Conservation (phyloP, 1,284 basidiomycete genomes). For the Amylostereum chailletii region DNA sequence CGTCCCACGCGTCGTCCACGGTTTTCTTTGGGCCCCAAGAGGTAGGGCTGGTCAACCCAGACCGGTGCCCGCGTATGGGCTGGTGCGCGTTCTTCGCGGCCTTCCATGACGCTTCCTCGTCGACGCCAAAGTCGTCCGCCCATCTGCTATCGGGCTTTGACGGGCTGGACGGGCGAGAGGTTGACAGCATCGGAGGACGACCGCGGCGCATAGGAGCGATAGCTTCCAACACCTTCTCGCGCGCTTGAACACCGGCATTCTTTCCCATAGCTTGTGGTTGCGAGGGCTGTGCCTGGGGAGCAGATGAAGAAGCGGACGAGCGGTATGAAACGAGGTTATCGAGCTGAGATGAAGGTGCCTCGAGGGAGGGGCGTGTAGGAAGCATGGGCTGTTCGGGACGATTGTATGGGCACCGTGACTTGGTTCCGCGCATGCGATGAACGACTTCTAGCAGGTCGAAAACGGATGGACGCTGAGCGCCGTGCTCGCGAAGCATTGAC, state of each 20-base stretch:
- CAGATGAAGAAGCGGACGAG: constrained; percentile 15
- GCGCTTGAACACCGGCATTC: constrained; percentile 52
- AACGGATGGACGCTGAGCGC: constrained; percentile 70
- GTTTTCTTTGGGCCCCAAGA: constrained; percentile 21
- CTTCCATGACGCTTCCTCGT: constrained; percentile 50
- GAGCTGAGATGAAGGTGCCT: constrained; percentile 26
- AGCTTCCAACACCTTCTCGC: constrained; percentile 67
- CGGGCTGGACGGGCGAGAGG: constrained; percentile 30
- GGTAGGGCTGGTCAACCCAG: constrained; percentile 23
- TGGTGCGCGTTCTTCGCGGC: constrained; percentile 20
- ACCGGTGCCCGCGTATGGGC: constrained; percentile 25
- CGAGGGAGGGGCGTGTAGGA: constrained; percentile 24
- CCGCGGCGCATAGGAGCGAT: constrained; percentile 74
- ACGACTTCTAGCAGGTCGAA: constrained; percentile 75
- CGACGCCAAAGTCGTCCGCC: constrained; percentile 33
- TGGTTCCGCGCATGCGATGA: constrained; percentile 78
- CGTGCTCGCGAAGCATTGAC: constrained; percentile 85
- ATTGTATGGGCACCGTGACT: constrained; percentile 67
- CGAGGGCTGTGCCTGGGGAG: constrained; percentile 6
- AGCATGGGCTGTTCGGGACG: constrained; percentile 38
- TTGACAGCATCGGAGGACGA: constrained; percentile 32
- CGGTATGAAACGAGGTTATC: constrained; percentile 35
- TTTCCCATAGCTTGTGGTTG: constrained; percentile 19
- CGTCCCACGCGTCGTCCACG: constrained; percentile 40
- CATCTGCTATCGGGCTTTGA: constrained; percentile 27